These are phyloP conservation scores for Mortierella polycephala DNA, from an alignment of 371 early-diverging fungal species.

Conservation along the genomic window DNA sequence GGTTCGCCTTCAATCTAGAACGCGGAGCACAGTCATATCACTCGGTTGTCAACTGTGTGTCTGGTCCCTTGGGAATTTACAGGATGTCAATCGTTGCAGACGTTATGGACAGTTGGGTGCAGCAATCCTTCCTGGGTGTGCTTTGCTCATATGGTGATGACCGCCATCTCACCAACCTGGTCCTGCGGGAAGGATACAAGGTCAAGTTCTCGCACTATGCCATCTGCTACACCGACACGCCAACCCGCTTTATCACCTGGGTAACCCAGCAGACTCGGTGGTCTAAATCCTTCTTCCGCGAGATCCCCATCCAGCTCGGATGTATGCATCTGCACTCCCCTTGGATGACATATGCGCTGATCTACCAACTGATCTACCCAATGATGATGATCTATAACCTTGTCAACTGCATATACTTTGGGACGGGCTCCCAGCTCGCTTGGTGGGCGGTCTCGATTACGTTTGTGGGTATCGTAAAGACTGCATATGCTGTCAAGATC, in stretches of 20 bases:
- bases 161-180: slow-evolving; percentile 71
- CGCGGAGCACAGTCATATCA: slow-evolving; percentile 73
- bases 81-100: slow-evolving; percentile 60
- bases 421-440: slow-evolving; percentile 39
- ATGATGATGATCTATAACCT: slow-evolving; percentile 71
- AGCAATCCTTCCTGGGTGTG: slow-evolving; percentile 67
- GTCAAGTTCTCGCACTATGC: slow-evolving; percentile 72
- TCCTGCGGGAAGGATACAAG: slow-evolving; percentile 62
- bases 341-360: slow-evolving; percentile 74
- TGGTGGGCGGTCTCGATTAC: slow-evolving; percentile 62
- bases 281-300: slow-evolving; percentile 78
- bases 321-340: slow-evolving; percentile 70
- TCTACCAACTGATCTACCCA: slow-evolving; percentile 73
- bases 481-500: slow-evolving; percentile 57
- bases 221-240: slow-evolving; percentile 74
- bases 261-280: slow-evolving; percentile 77
- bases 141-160: slow-evolving; percentile 79
- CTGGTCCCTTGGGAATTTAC: slow-evolving; percentile 77
- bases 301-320: slow-evolving; percentile 65
- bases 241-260: slow-evolving; percentile 67
- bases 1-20: slow-evolving; percentile 80
- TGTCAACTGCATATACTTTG: slow-evolving; percentile 51
- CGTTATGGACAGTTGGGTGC: slow-evolving; percentile 70
- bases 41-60: slow-evolving; percentile 72
- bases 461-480: slow-evolving; percentile 62